These are phyloP conservation scores for Ceratocystiopsis sp. DNA, from an alignment of 2,329 filamentous ascomycete genomes.

Conservation along the genomic window DNA sequence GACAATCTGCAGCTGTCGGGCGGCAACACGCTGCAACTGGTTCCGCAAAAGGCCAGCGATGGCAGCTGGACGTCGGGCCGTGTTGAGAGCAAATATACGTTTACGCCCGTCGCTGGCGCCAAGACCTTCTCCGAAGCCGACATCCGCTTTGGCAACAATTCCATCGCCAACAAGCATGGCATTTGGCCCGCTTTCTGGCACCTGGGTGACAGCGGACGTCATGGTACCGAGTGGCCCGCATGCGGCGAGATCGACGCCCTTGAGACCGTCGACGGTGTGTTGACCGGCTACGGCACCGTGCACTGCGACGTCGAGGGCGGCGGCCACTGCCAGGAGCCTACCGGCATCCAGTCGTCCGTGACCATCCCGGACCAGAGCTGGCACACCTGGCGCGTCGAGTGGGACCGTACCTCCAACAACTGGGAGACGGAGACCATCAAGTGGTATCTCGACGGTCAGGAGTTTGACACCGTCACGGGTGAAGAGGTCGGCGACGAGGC, in stretches of 20 bases:
- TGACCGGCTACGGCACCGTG: conserved; percentile 25
- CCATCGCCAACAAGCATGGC: conserved; percentile 24
- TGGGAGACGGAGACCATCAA: conserved; percentile 31
- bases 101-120: conserved; percentile 24
- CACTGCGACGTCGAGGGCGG: conserved; percentile 30
- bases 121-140: conserved; percentile 26
- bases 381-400: conserved; percentile 30
- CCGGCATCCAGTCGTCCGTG: conserved; percentile 20
- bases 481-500: conserved; percentile 21
- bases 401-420: conserved; percentile 24
- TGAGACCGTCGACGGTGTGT: conserved; percentile 31
- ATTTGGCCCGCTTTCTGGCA: conserved; percentile 41
- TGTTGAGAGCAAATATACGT: conserved; percentile 29
- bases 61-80: conserved; percentile 33
- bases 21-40: conserved; percentile 32
- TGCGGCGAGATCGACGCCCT: conserved; percentile 37
- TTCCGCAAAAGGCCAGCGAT: conserved; percentile 19
- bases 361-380: conserved; percentile 27
- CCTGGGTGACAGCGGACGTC: conserved; percentile 27
- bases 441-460: conserved; percentile 28
- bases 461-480: conserved; percentile 27
- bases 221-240: conserved; percentile 27
- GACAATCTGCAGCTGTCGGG: conserved; percentile 33
- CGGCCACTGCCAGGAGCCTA: conserved; percentile 31
- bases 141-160: conserved; percentile 26